phyloP scores from a whole-genome alignment of 2,329 filamentous ascomycete genomes.

The Scopulariopsis brevicaulis region DNA sequence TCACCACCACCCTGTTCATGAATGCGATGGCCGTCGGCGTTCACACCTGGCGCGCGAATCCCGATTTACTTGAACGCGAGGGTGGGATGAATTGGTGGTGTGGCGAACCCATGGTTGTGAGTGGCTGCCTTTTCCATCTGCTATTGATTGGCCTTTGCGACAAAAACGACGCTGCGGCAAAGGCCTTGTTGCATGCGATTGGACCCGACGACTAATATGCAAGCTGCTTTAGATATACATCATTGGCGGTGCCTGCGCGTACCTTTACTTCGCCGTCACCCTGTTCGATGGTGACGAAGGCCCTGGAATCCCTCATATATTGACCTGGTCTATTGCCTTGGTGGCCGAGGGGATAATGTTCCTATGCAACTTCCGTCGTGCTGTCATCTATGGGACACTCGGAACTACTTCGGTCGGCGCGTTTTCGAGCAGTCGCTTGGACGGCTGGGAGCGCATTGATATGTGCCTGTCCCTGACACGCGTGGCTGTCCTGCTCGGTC shows the following conservation, averaged over 20 bases:
- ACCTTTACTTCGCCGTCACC: conserved; percentile 75
- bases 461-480: conserved; percentile 57
- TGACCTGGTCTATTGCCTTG: conserved; percentile 68
- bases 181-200: neutral
- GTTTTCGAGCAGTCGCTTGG: conserved; percentile 14
- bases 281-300: conserved; percentile 74
- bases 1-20: conserved; percentile 64
- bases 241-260: conserved; percentile 75
- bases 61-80: conserved; percentile 1
- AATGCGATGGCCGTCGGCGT: conserved; percentile 63
- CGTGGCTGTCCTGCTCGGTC: conserved; percentile 50
- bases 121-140: conserved; percentile 18
- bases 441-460: conserved; percentile 39
- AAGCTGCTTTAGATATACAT: conserved; percentile 59
- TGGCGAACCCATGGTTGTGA: conserved; percentile 64
- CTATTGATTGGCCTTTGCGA: neutral
- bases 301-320: conserved; percentile 68
- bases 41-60: conserved; percentile 50
- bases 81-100: conserved; percentile 61
- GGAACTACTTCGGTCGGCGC: conserved; percentile 9
- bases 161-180: neutral
- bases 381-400: neutral
- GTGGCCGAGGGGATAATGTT: conserved; percentile 64
- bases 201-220: neutral
- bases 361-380: conserved; percentile 45